Conservation (phyloP, 345 rosid genomes). For the Psidium friedrichsthalianum region DNA sequence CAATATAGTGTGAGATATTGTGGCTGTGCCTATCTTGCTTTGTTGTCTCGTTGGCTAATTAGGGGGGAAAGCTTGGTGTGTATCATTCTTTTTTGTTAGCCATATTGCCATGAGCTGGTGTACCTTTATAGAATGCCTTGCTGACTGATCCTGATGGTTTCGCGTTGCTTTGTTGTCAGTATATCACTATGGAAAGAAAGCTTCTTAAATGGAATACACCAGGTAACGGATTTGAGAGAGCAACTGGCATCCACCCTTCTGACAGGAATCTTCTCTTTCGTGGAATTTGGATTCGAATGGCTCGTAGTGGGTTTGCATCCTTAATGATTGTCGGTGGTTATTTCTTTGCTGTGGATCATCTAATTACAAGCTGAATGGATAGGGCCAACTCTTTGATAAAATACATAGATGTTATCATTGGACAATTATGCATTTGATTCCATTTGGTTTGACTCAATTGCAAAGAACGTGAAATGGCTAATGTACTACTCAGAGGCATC, state of each 20-base stretch:
- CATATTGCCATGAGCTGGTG: not conserved
- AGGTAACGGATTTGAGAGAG: conserved; percentile 71
- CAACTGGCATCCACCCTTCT: conserved; percentile 86
- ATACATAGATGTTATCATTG: not conserved
- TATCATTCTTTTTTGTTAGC: not conserved
- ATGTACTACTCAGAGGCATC: not conserved
- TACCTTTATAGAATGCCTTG: not conserved
- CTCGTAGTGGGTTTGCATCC: conserved; percentile 61
- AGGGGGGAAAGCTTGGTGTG: not conserved
- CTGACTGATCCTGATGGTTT: not conserved
- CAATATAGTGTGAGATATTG: not conserved
- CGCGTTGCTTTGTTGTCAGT: conserved; percentile 23
- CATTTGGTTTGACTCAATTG: not conserved
- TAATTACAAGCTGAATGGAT: conserved; percentile 20
- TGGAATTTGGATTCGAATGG: conserved; percentile 59
- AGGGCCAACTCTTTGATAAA: not conserved
- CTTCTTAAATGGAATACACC: conserved; percentile 67
- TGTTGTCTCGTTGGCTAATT: not conserved
- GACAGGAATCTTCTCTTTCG: conserved; percentile 60
- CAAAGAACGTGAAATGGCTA: not conserved
- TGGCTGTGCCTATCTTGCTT: not conserved
- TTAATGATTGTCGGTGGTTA: conserved; percentile 56
- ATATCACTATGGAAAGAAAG: conserved; percentile 59
- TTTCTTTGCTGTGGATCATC: conserved; percentile 35
- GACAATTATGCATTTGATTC: not conserved